These are phyloP conservation scores for Phaeolepiota aurea DNA, from an alignment of 768 basidiomycete species.

Conservation along the genomic window DNA sequence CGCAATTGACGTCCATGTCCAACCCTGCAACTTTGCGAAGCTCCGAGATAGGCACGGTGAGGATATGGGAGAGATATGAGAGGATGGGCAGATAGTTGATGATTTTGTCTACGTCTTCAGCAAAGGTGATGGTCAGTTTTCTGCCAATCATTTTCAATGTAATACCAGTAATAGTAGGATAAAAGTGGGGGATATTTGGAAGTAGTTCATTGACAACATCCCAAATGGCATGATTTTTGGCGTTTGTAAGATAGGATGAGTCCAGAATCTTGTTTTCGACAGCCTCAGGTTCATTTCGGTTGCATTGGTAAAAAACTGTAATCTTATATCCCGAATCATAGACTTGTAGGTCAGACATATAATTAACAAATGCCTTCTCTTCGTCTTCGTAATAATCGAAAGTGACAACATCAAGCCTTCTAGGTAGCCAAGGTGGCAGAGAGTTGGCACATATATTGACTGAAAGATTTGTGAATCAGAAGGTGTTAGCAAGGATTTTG, in stretches of 20 bases:
- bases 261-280: neutral
- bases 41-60: slow-evolving; percentile 3
- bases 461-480: neutral
- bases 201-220: neutral
- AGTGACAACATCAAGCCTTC: neutral
- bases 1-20: slow-evolving; percentile 2
- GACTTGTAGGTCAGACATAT: neutral
- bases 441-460: neutral
- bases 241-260: too few species aligned
- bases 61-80: slow-evolving; percentile 2
- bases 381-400: neutral
- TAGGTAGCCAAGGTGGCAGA: neutral
- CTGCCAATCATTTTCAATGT: slow-evolving; percentile 1
- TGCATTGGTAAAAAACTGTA: neutral
- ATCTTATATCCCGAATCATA: neutral
- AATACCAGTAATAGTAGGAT: slow-evolving; percentile 2
- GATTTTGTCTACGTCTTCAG: slow-evolving; percentile 4
- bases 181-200: slow-evolving; percentile 2
- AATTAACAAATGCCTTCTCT: neutral
- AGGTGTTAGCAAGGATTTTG: too few species aligned
- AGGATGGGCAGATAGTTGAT: slow-evolving; percentile 3
- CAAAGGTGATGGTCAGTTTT: slow-evolving; percentile 1
- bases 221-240: neutral
- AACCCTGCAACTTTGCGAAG: neutral
- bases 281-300: neutral